Evolutionary conservation across 164 flowering plant genomes (phyloP), one percentile per base, ranked within the genome.

Genomic region (Nymphaea thermarum): DNA sequence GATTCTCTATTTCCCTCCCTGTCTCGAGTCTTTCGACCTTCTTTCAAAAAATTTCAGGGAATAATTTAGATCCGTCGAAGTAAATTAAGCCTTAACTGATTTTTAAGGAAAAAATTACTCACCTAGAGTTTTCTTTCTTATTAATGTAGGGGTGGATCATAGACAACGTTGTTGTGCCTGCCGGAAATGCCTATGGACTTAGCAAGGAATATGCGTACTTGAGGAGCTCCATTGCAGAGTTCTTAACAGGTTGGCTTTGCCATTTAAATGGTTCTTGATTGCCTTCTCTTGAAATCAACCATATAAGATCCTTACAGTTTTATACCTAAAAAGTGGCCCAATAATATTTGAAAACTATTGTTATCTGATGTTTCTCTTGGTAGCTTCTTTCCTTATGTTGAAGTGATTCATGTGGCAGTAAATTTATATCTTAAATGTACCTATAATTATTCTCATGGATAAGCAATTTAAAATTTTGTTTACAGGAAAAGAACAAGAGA

Each of bases 81-180:
- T 25, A 25, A 25, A 25, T 25, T 25, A 25, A 25, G 1, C 36
- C 1, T 25, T 25, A 25, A 25, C 36, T 1, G 36, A 25, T 1
- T 25, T 25, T 25, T 25, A 25, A 25, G 36, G 36, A 25, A 0
- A 25, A 25, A 25, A 25, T 25, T 25, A 1, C 36, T 25, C 36
- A 25, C 36, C 36, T 25, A 25, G 36, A 25, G 1, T 25, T 25
- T 25, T 25, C 36, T 25, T 25, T 53, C 70, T 61, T 4, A 43
- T 76, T 76, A 77, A 70, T 67, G 69, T 68, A 91, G 99, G 97
- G 80, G 67, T 91, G 93, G 97, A 82, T 87, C 90, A 83, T 94
- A 63, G 91, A 88, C 75, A 84, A 85, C 69, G 82, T 90, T n/a
- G 93, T 94, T 43, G 89, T 91, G 69, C 99, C 96, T 5, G 84